Percentiles rank a stretch among this genome's conserved stretches.
Conservation (phyloP, 139 green algal species). For the Volvox africanus region DNA sequence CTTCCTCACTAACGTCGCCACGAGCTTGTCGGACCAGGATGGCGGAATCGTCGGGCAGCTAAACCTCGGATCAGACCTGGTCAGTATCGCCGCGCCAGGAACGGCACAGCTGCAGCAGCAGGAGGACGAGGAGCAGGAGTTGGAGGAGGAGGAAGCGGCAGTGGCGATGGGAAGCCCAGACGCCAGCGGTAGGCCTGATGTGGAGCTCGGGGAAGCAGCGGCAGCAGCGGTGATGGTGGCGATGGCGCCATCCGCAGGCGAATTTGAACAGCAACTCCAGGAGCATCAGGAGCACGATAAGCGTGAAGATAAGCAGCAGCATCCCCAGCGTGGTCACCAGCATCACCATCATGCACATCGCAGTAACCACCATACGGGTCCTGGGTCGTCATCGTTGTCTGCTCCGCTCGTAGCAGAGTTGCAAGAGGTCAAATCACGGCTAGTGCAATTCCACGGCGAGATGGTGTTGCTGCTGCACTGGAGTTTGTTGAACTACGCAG, state of each 20-base stretch:
- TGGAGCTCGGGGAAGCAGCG: too few relatives aligned
- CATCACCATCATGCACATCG: not conserved
- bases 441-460: slow-evolving; percentile 43
- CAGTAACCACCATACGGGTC: not conserved
- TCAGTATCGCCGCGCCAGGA: too few relatives aligned
- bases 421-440: slow-evolving; percentile 17
- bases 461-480: slow-evolving; percentile 86
- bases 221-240: not conserved
- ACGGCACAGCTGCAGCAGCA: too few relatives aligned
- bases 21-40: not conserved
- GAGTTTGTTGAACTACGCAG: slow-evolving; percentile 83
- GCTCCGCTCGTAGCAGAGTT: not conserved
- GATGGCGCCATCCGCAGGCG: not conserved
- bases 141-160: not conserved
- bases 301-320: not conserved
- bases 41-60: too few relatives aligned
- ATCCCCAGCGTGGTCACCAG: not conserved
- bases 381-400: too few relatives aligned
- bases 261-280: too few relatives aligned
- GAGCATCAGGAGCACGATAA: not conserved
- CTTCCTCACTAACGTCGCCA: not conserved
- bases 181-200: too few relatives aligned
- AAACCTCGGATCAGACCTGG: too few relatives aligned
- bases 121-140: too few relatives aligned
- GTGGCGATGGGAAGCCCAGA: too few relatives aligned